Evolutionary conservation across 768 basidiomycete species (phyloP).

Genomic region (Panellus pusillus): DNA sequence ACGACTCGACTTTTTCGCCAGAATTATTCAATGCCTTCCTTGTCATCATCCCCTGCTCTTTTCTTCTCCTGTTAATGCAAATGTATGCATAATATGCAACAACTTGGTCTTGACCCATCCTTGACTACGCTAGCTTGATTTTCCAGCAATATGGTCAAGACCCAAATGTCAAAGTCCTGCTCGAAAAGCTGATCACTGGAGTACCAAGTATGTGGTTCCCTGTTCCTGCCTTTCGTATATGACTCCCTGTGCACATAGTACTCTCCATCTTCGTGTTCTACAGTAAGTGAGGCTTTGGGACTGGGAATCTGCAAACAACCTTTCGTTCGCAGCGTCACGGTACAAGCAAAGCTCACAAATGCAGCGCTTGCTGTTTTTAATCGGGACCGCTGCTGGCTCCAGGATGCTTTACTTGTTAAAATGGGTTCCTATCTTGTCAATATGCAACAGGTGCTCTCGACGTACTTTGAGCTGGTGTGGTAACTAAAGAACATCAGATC

Average conservation of each 20-base stretch:
- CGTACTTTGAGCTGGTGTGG: not conserved
- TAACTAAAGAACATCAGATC: slow-evolving; percentile 41
- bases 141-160: slow-evolving; percentile 75
- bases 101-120: not conserved
- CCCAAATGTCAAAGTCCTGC: slow-evolving; percentile 46
- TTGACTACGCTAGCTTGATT: slow-evolving; percentile 51
- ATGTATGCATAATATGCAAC: slow-evolving; percentile 53
- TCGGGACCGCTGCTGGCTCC: slow-evolving; percentile 58
- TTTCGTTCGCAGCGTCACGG: slow-evolving; percentile 51
- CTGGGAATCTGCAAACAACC: not conserved
- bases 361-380: slow-evolving; percentile 58
- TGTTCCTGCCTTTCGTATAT: not conserved
- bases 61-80: slow-evolving; percentile 78
- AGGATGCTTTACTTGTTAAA: slow-evolving; percentile 74
- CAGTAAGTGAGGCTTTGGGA: slow-evolving; percentile 42
- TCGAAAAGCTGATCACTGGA: slow-evolving; percentile 60
- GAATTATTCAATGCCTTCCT: slow-evolving; percentile 70
- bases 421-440: slow-evolving; percentile 64
- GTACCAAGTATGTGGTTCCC: slow-evolving; percentile 63
- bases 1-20: slow-evolving; percentile 24
- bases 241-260: slow-evolving; percentile 41
- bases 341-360: slow-evolving; percentile 55
- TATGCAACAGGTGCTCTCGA: slow-evolving; percentile 65
- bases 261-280: slow-evolving; percentile 76
- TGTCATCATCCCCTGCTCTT: slow-evolving; percentile 72